phyloP scores from a whole-genome alignment of 306 rosid species.

The Lathyrus aphaca region DNA sequence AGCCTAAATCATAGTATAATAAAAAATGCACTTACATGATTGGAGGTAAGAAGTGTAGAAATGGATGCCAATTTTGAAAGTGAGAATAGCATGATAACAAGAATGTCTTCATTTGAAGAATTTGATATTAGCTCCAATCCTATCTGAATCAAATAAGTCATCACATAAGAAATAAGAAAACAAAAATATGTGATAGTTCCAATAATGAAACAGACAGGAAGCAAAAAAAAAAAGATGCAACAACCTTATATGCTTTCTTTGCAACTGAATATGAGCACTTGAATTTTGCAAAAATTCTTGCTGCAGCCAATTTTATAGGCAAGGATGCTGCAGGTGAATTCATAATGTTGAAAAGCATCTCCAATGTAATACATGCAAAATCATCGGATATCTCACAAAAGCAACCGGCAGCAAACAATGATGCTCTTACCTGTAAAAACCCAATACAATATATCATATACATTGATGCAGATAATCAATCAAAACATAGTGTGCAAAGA shows the following conservation, averaged over 20 bases:
- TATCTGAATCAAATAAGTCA: conserved; percentile 51
- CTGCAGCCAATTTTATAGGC: conserved; percentile 61
- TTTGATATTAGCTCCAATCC: conserved; percentile 59
- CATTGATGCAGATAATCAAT: conserved; percentile 25
- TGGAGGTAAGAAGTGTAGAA: conserved; percentile 52
- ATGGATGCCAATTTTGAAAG: conserved; percentile 68
- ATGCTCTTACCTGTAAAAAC: conserved; percentile 63
- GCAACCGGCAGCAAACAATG: conserved; percentile 88
- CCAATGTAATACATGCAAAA: conserved; percentile 64
- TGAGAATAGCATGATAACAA: conserved; percentile 66
- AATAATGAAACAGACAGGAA: not conserved
- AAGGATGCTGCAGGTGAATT: conserved; percentile 48
- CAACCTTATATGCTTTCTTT: conserved; percentile 70
- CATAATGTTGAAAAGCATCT: conserved; percentile 67
- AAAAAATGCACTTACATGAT: conserved; percentile 57
- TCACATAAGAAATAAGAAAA: conserved; percentile 34
- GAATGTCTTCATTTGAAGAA: conserved; percentile 56
- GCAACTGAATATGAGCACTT: conserved; percentile 65
- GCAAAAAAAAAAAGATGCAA: conserved; percentile 17
- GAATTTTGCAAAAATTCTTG: conserved; percentile 62
- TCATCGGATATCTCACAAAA: conserved; percentile 79
- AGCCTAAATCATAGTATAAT: conserved; percentile 11
- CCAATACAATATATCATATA: conserved; percentile 22
- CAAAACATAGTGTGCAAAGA: not conserved
- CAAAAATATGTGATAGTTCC: not conserved